Conservation (phyloP, 768 basidiomycete genomes). For the Chalciporus chontae region DNA sequence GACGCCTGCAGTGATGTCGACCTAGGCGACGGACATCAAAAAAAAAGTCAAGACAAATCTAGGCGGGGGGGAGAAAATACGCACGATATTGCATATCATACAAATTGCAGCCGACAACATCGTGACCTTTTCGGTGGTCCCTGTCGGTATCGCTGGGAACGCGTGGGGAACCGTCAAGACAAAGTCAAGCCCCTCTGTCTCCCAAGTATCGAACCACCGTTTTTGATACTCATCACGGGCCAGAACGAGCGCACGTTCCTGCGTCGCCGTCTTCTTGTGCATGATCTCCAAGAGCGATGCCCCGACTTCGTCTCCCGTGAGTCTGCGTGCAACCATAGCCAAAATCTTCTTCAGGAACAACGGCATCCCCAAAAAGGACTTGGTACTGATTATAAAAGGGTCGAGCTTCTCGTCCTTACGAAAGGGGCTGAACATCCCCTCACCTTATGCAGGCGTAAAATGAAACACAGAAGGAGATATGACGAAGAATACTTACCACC, state of each 20-base stretch:
- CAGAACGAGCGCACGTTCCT: slow-evolving; percentile 29
- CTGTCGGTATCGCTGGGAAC: slow-evolving; percentile 36
- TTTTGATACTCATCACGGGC: slow-evolving; percentile 23
- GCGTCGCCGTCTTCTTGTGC: slow-evolving; percentile 26
- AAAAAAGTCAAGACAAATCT: not conserved
- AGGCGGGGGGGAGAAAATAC: slow-evolving; percentile 10
- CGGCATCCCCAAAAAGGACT: slow-evolving; percentile 25
- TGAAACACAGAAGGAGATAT: no score
- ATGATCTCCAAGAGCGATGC: slow-evolving; percentile 34
- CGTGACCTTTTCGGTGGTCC: slow-evolving; percentile 32
- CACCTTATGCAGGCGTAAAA: slow-evolving; percentile 21
- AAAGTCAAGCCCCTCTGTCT: slow-evolving; percentile 38
- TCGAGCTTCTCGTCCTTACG: slow-evolving; percentile 36
- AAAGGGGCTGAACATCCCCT: slow-evolving; percentile 36
- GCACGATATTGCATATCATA: slow-evolving; percentile 44
- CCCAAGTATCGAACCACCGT: slow-evolving; percentile 38
- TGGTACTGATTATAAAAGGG: slow-evolving; percentile 24
- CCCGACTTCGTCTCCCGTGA: slow-evolving; percentile 23
- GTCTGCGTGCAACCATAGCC: slow-evolving; percentile 35
- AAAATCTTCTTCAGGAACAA: slow-evolving; percentile 41
- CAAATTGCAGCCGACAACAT: slow-evolving; percentile 31
- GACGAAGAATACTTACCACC: slow-evolving; percentile 27
- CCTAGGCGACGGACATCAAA: slow-evolving; percentile 24
- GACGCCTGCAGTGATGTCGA: slow-evolving; percentile 58
- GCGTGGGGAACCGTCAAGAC: slow-evolving; percentile 39